Conservation (phyloP, 768 basidiomycete species). For the Calocera viscosa region DNA sequence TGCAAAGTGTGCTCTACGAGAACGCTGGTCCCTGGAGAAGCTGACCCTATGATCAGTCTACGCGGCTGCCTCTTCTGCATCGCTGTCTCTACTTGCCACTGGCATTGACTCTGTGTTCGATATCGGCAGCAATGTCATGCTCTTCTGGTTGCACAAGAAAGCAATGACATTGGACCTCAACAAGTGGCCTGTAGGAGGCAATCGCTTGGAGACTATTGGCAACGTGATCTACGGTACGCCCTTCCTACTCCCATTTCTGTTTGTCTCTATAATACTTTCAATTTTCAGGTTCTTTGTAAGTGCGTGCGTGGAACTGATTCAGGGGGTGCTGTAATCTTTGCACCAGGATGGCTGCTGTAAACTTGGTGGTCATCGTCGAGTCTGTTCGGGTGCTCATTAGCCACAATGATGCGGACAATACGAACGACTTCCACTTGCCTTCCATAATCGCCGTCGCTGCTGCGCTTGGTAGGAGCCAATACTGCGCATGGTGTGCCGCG, state of each 20-base stretch:
- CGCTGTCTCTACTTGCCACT: slow-evolving; percentile 78
- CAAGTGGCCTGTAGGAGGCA: slow-evolving; percentile 86
- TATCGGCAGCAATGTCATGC: slow-evolving; percentile 68
- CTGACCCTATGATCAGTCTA: slow-evolving; percentile 49
- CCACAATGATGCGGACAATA: slow-evolving; percentile 37
- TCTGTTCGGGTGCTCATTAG: slow-evolving; percentile 59
- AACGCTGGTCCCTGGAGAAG: background rate
- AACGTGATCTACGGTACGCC: slow-evolving; percentile 69
- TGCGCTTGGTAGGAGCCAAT: slow-evolving; percentile 50
- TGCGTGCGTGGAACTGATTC: slow-evolving; percentile 3
- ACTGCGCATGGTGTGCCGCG: background rate
- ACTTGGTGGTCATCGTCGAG: slow-evolving; percentile 82
- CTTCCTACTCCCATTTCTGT: slow-evolving; percentile 21
- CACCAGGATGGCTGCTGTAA: slow-evolving; percentile 77
- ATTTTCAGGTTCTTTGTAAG: slow-evolving; percentile 45
- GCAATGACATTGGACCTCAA: slow-evolving; percentile 57
- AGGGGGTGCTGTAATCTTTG: background rate
- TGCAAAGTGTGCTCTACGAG: slow-evolving; percentile 47
- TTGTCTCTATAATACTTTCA: background rate
- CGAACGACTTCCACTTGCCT: slow-evolving; percentile 59
- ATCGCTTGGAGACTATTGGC: slow-evolving; percentile 79
- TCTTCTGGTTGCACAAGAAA: slow-evolving; percentile 67
- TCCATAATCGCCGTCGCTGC: slow-evolving; percentile 71
- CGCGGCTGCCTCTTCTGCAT: slow-evolving; percentile 73
- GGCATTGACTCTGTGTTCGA: slow-evolving; percentile 81